Evolutionary conservation across 257 asterid genomes (phyloP).

Genomic region (Lantana camara): DNA sequence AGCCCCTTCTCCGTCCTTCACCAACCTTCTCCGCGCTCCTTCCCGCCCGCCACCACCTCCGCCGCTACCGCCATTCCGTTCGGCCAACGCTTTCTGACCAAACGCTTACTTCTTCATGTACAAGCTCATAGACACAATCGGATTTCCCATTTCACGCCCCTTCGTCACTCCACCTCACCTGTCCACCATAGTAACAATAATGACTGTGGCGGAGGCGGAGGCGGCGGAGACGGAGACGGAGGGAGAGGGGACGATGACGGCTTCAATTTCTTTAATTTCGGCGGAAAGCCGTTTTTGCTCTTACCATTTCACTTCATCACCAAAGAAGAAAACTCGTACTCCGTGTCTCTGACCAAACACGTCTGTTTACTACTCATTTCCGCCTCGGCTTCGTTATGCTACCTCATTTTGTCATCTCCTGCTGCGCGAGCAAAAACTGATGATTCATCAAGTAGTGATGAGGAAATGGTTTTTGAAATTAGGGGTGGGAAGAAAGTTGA

Average conservation of each 20-base stretch:
- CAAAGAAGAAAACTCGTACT: conserved; percentile 19
- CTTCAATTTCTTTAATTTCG: conserved; percentile 46
- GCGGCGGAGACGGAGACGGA: conserved; percentile 38
- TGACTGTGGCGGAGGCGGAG: conserved; percentile 1
- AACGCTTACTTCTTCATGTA: conserved; percentile 26
- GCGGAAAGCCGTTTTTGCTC: conserved; percentile 32
- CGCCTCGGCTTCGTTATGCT: conserved; percentile 41
- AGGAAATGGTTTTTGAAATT: conserved; percentile 58
- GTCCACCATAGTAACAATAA: conserved; percentile 6
- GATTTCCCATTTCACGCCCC: conserved; percentile 32
- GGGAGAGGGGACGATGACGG: conserved; percentile 43
- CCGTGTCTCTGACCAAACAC: conserved; percentile 24
- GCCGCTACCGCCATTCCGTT: conserved; percentile 23
- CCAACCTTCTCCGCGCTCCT: conserved; percentile 23
- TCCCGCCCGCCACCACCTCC: conserved; percentile 28
- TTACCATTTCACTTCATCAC: conserved; percentile 31
- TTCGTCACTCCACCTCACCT: conserved; percentile 29
- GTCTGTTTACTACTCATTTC: conserved; percentile 39
- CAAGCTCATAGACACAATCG: conserved; percentile 14
- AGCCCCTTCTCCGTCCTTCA: conserved; percentile 27
- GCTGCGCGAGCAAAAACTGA: conserved; percentile 63
- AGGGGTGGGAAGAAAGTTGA: conserved; percentile 75
- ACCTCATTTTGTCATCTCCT: conserved; percentile 41
- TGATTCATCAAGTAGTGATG: conserved; percentile 25
- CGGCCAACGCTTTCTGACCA: conserved; percentile 18